Conservation (phyloP, 352 stramenopile genomes). For the Achlya hypogyna region DNA sequence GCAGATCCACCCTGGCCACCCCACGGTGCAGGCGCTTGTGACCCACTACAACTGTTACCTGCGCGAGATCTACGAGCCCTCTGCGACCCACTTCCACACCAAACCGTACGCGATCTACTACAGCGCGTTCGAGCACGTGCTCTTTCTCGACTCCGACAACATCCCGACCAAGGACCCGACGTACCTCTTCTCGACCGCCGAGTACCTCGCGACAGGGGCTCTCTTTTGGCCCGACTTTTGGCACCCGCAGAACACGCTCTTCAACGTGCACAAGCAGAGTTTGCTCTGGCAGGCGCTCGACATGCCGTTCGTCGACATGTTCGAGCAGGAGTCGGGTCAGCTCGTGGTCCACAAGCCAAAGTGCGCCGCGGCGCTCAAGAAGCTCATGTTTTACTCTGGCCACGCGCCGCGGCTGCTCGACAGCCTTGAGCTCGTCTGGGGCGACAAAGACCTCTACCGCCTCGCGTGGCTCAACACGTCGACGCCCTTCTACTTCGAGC, state of each 20-base stretch:
- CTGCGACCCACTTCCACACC: conserved; percentile 40
- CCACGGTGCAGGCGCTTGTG: conserved; percentile 28
- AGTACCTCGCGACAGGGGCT: conserved; percentile 50
- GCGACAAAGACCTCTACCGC: conserved; percentile 70
- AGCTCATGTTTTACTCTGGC: conserved; percentile 74
- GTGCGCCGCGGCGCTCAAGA: conserved; percentile 34
- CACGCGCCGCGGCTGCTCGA: conserved; percentile 49
- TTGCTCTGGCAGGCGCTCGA: conserved; percentile 59
- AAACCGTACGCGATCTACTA: conserved; percentile 66
- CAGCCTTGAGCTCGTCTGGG: conserved; percentile 59
- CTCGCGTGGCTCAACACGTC: conserved; percentile 73
- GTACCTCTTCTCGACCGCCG: conserved; percentile 62
- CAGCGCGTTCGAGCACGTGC: conserved; percentile 51
- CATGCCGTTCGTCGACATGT: conserved; percentile 82
- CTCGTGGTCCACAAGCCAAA: conserved; percentile 50
- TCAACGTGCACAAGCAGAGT: conserved; percentile 68
- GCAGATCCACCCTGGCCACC: conserved; percentile 22
- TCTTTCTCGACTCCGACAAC: conserved; percentile 80
- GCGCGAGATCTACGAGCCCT: conserved; percentile 38
- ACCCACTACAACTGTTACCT: conserved; percentile 14
- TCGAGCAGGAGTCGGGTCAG: conserved; percentile 76
- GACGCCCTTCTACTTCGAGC: conserved; percentile 58
- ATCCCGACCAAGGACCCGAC: conserved; percentile 64
- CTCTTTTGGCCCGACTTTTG: conserved; percentile 85
- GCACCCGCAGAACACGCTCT: conserved; percentile 48